Evolutionary conservation across 2,329 filamentous ascomycete genomes (phyloP).

Genomic region (Aspergillus terreus): DNA sequence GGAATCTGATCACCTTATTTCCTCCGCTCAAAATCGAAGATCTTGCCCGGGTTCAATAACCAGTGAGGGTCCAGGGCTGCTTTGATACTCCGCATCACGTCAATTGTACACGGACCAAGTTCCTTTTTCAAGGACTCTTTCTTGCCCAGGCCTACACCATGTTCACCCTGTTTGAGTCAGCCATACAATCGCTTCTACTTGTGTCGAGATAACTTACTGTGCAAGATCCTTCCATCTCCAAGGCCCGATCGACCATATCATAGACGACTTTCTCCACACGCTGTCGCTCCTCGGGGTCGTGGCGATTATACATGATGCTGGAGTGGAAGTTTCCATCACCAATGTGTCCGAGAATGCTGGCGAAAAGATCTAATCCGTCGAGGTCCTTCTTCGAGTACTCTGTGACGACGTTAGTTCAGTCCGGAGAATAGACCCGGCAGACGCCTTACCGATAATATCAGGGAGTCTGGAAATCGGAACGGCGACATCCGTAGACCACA

Average conservation of each 20-base stretch:
- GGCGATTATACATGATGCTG: conserved; percentile 80
- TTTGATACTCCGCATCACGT: conserved; percentile 82
- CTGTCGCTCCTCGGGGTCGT: conserved; percentile 63
- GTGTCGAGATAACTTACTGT: conserved; percentile 50
- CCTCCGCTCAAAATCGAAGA: conserved; percentile 62
- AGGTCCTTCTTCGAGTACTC: conserved; percentile 87
- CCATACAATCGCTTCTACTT: neutral
- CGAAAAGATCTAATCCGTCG: conserved; percentile 80
- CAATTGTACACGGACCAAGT: conserved; percentile 74
- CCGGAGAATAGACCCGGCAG: neutral
- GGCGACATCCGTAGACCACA: conserved; percentile 61
- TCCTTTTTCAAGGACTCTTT: conserved; percentile 76
- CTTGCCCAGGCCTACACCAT: conserved; percentile 81
- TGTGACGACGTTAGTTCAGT: conserved; percentile 21
- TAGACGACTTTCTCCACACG: conserved; percentile 79
- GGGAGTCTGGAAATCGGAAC: conserved; percentile 59
- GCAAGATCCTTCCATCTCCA: conserved; percentile 92
- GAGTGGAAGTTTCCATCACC: conserved; percentile 95
- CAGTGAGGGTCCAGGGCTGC: conserved; percentile 76
- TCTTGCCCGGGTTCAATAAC: conserved; percentile 91
- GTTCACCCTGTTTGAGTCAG: conserved; percentile 58
- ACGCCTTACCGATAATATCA: conserved; percentile 55
- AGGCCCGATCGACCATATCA: conserved; percentile 83
- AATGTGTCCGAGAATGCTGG: conserved; percentile 83
- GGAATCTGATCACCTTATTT: neutral